Evolutionary conservation across 2,329 filamentous ascomycete genomes (phyloP).

Genomic region (Pezicula rhizophila): DNA sequence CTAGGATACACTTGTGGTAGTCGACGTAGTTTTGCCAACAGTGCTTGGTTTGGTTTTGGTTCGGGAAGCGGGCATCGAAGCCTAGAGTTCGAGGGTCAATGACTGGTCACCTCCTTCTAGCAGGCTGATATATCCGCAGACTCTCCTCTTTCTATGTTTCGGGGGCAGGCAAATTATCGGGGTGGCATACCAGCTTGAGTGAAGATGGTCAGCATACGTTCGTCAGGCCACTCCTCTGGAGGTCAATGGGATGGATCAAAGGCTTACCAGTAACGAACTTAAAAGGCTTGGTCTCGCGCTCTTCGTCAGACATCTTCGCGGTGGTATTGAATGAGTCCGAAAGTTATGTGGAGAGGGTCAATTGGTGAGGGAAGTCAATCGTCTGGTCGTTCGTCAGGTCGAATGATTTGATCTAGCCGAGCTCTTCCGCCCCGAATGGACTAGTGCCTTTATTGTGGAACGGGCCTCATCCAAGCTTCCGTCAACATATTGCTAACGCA

Average conservation of each 20-base stretch:
- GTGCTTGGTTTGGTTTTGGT: constrained; percentile 98
- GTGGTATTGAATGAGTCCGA: constrained; percentile 30
- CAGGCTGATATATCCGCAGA: neutral
- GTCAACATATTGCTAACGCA: constrained; percentile 6
- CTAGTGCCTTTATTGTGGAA: neutral
- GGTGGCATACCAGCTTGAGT: neutral
- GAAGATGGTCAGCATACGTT: neutral
- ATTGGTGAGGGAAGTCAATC: constrained; percentile 24
- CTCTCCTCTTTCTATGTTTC: constrained; percentile 21
- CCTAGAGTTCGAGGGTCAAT: constrained; percentile 46
- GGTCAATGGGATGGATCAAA: constrained; percentile 13
- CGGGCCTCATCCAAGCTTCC: constrained; percentile 4
- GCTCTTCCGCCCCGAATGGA: neutral
- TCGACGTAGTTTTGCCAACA: constrained; percentile 99
- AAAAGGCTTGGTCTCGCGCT: constrained; percentile 96
- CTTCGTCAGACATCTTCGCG: constrained; percentile 84
- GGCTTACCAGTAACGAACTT: constrained; percentile 97
- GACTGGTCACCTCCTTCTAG: constrained; percentile 9
- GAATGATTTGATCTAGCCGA: neutral
- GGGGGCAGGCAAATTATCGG: neutral
- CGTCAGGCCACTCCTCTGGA: constrained; percentile 4
- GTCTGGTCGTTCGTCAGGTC: neutral
- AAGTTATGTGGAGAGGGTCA: constrained; percentile 20
- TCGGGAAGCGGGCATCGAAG: constrained; percentile 98
- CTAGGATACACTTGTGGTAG: constrained; percentile 98